Evolutionary conservation across 176 grass and related monocot species (phyloP), one percentile per base, ranked within the genome.

Genomic region (Calamus simplicifolius): DNA sequence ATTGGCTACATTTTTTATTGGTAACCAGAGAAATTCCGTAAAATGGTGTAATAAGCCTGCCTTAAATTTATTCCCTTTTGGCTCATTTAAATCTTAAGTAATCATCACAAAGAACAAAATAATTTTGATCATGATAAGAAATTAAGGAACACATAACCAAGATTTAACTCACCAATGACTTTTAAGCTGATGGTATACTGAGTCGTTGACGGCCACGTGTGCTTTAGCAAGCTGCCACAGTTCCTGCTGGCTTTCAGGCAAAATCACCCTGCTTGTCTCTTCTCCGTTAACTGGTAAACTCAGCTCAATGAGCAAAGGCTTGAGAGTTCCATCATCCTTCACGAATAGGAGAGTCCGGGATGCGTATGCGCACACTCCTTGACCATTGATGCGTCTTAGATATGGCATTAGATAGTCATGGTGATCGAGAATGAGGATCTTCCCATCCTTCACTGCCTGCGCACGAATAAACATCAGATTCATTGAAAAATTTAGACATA

Each of bases 331-430:
- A 25, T 92, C 87, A 16, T 49, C 53, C 62, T 78, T 82, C 31
- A 98, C 52, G 51, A 98, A 92, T 6, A 98, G 73, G 62, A 98
- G 76, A 21, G 93, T 98, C 59, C 93, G 88, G 17, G 93, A 98
- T 2, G 93, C 87, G 29, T 98, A 98, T 51, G 83, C 28, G 81
- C 87, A 85, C 56, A 88, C 64, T 15, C 73, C 79, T 43, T 77
- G 79, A 30, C 48, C 63, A 58, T 88, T 92, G 43, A 98, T 98
- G 50, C 73, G 87, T 49, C 57, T 62, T 56, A 98, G 75, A 70
- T 92, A 88, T 1, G 81, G 76, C 81, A 98, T 88, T 58, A 98
- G 63, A 66, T 98, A 98, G 83, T 92, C 87, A 3, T 98, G 93
- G 66, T 98, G 93, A 60, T 98, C 87, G 6, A 98, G 73, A 15